These are phyloP conservation scores for Xylariaceae sp. DNA, from an alignment of 2,329 filamentous ascomycete genomes.

Conservation along the genomic window DNA sequence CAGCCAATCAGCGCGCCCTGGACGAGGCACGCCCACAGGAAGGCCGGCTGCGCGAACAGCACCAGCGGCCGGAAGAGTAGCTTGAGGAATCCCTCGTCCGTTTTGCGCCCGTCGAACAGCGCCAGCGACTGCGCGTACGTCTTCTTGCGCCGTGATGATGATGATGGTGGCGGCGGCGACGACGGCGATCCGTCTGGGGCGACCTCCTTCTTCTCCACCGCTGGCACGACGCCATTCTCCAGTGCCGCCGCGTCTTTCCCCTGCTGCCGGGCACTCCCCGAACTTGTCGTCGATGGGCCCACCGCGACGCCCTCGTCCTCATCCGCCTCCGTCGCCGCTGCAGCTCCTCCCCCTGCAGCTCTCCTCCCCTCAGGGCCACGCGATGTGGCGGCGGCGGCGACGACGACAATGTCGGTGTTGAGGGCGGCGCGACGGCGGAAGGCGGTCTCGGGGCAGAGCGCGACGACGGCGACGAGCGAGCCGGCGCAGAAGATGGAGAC, in stretches of 20 bases:
- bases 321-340: no score
- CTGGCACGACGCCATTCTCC: conserved; percentile 3
- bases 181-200: background rate
- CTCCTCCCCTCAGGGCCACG: no score
- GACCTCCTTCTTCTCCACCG: conserved; percentile 1
- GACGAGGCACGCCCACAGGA: conserved; percentile 71
- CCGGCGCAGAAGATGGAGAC: conserved; percentile 74
- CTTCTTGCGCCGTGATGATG: conserved; percentile 36
- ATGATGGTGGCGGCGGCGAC: background rate
- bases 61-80: conserved; percentile 68
- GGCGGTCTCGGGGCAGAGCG: conserved; percentile 80
- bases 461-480: conserved; percentile 62
- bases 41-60: conserved; percentile 75
- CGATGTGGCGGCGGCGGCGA: background rate
- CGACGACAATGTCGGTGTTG: conserved; percentile 57
- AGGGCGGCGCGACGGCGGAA: conserved; percentile 59
- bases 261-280: conserved; percentile 1
- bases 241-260: no score
- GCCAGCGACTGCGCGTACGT: conserved; percentile 54
- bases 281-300: background rate
- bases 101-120: conserved; percentile 76
- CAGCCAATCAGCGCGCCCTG: conserved; percentile 90
- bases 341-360: no score
- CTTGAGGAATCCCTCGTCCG: conserved; percentile 63
- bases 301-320: conserved; percentile 18